A percentile compares a stretch with the other conserved stretches of the same genome.
Evolutionary conservation across 1,284 basidiomycete genomes (phyloP).

Genomic region (Tilletia indica): DNA sequence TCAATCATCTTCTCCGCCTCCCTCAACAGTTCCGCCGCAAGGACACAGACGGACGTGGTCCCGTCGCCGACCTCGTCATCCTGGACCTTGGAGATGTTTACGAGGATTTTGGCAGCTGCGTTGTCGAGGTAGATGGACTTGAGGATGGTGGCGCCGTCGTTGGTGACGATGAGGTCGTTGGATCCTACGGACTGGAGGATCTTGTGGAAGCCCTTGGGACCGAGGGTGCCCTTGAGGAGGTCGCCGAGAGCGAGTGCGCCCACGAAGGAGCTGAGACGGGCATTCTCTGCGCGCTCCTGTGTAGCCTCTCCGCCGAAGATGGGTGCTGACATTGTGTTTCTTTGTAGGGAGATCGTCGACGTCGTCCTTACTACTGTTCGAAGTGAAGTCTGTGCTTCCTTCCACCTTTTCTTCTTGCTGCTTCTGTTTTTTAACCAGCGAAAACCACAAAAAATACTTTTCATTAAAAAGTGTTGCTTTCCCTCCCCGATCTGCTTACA

Average conservation of each 20-base stretch:
- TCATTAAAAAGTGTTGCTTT: too few species aligned
- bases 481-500: too few species aligned
- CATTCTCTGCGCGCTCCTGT: slow-evolving; percentile 95
- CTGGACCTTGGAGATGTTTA: slow-evolving; percentile 99
- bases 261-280: slow-evolving; percentile 95
- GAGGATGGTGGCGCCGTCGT: slow-evolving; percentile 97
- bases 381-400: too few species aligned
- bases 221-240: slow-evolving; percentile 93
- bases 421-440: too few species aligned
- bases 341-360: too few species aligned
- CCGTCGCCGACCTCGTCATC: slow-evolving; percentile 99
- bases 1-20: slow-evolving; percentile 95
- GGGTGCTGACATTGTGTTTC: slow-evolving; percentile 14
- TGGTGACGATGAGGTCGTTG: slow-evolving; percentile 93
- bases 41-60: slow-evolving; percentile 88
- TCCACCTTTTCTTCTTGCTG: too few species aligned
- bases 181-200: slow-evolving; percentile 87
- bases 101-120: slow-evolving; percentile 96
- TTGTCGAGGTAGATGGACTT: slow-evolving; percentile 98
- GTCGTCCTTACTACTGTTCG: too few species aligned
- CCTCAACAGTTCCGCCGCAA: slow-evolving; percentile 85
- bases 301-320: slow-evolving; percentile 67
- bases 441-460: too few species aligned
- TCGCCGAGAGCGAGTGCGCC: slow-evolving; percentile 95
- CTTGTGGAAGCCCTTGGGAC: slow-evolving; percentile 94